A percentile compares a stretch with the other conserved stretches of the same genome.
Evolutionary conservation across 2,329 filamentous ascomycete species (phyloP).

Genomic region (Pleoardoris graminearum): DNA sequence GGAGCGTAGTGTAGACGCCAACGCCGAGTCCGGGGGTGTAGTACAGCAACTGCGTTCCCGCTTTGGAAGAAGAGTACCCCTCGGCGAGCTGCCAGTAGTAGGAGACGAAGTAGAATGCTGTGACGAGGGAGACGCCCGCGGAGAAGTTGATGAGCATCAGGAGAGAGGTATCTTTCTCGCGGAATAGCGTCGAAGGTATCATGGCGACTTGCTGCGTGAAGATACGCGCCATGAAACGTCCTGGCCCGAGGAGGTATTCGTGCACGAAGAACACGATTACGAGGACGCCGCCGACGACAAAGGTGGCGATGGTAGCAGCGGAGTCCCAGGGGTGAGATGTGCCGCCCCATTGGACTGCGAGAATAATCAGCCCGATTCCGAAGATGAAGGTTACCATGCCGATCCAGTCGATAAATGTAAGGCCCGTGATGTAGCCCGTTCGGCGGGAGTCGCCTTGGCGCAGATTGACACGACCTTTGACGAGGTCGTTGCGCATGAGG

Average conservation of each 20-base stretch:
- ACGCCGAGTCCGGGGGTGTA: constrained; percentile 66
- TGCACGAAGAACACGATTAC: constrained; percentile 57
- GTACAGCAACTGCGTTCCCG: constrained; percentile 59
- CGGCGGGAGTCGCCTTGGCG: constrained; percentile 33
- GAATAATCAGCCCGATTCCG: constrained; percentile 43
- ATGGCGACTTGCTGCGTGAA: constrained; percentile 63
- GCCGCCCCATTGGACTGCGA: constrained; percentile 58
- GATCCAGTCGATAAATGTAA: constrained; percentile 52
- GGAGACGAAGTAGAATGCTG: constrained; percentile 69
- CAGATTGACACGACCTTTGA: constrained; percentile 54
- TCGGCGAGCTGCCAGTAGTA: constrained; percentile 69
- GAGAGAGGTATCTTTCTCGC: constrained; percentile 61
- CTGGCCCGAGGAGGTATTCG: constrained; percentile 58
- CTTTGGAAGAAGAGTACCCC: constrained; percentile 51
- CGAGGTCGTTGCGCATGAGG: constrained; percentile 61
- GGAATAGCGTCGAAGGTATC: constrained; percentile 65
- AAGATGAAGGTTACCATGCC: constrained; percentile 41
- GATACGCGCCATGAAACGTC: constrained; percentile 50
- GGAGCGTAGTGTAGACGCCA: constrained; percentile 62
- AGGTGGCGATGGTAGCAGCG: constrained; percentile 56
- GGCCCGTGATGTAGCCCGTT: constrained; percentile 37
- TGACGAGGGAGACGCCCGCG: constrained; percentile 59
- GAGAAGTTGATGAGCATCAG: constrained; percentile 65
- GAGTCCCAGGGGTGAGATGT: constrained; percentile 61
- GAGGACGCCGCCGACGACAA: constrained; percentile 55